A percentile compares a stretch with the other conserved stretches of the same genome.
phyloP scores from a whole-genome alignment of 2,329 filamentous ascomycete species.

The Oidium heveae region DNA sequence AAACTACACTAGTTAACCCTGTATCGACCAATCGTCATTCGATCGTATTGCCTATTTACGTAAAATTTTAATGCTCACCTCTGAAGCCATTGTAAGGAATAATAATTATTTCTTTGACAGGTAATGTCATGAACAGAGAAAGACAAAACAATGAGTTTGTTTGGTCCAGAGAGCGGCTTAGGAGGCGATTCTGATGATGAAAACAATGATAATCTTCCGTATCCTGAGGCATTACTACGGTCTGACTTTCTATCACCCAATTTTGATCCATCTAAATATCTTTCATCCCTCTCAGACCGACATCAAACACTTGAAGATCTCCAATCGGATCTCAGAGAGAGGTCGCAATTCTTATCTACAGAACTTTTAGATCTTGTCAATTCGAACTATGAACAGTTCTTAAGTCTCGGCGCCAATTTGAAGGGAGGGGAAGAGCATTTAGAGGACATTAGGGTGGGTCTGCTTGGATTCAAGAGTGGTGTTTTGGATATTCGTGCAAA shows the following conservation, averaged over 20 bases:
- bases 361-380: slow-evolving; percentile 92
- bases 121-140: background rate
- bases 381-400: slow-evolving; percentile 75
- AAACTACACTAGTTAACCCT: too few relatives aligned
- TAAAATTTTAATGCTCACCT: too few relatives aligned
- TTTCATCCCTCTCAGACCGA: slow-evolving; percentile 59
- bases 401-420: slow-evolving; percentile 58
- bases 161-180: slow-evolving; percentile 17
- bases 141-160: slow-evolving; percentile 19
- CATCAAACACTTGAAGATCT: slow-evolving; percentile 94
- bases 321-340: slow-evolving; percentile 57
- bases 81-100: too few relatives aligned
- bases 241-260: slow-evolving; percentile 51
- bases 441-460: slow-evolving; percentile 65
- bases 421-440: slow-evolving; percentile 76
- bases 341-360: slow-evolving; percentile 53
- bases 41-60: too few relatives aligned
- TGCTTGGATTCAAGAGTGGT: slow-evolving; percentile 66
- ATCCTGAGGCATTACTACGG: slow-evolving; percentile 63
- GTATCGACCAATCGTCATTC: too few relatives aligned
- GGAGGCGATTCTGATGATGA: slow-evolving; percentile 18
- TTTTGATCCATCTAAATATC: slow-evolving; percentile 62
- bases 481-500: slow-evolving; percentile 46
- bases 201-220: slow-evolving; percentile 54
- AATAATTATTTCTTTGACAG: background rate